A percentile compares a stretch with the other conserved stretches of the same genome.
Conservation (phyloP, 2,329 filamentous ascomycete genomes). For the Colletotrichum sansevieriae region DNA sequence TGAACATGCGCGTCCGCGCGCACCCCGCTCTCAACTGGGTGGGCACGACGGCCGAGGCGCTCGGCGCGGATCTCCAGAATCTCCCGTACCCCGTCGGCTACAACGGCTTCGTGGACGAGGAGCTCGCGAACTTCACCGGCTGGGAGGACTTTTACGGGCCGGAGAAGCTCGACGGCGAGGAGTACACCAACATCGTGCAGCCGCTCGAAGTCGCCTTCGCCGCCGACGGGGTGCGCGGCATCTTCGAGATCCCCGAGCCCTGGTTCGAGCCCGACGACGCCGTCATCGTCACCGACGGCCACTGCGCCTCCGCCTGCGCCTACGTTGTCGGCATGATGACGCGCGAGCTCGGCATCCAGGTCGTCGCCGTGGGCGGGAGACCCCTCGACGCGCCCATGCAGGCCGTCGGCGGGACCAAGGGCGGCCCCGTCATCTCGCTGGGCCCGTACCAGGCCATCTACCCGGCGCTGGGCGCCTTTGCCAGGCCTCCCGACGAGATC, state of each 20-base stretch:
- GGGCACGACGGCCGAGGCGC: constrained; percentile 11
- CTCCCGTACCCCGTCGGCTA: constrained; percentile 37
- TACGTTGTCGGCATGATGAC: constrained; percentile 59
- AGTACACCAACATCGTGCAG: constrained; percentile 51
- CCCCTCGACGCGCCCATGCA: constrained; percentile 68
- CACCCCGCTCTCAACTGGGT: constrained; percentile 31
- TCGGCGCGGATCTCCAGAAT: not conserved
- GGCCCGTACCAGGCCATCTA: constrained; percentile 11
- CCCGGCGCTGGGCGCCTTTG: not conserved
- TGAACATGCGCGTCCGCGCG: constrained; percentile 39
- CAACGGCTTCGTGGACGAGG: constrained; percentile 39
- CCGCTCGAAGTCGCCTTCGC: constrained; percentile 2
- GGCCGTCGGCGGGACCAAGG: constrained; percentile 75
- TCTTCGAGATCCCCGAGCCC: constrained; percentile 17
- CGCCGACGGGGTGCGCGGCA: constrained; percentile 14
- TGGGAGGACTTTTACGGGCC: constrained; percentile 60
- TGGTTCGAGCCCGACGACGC: constrained; percentile 51
- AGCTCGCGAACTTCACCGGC: constrained; percentile 38
- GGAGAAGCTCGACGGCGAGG: constrained; percentile 48
- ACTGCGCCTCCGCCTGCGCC: constrained; percentile 44
- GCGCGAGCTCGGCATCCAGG: constrained; percentile 64
- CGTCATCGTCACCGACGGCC: constrained; percentile 45
- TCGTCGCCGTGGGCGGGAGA: constrained; percentile 71
- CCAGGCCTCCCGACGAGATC: constrained; percentile 17
- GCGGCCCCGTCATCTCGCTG: constrained; percentile 55